Conservation (phyloP, 148 eudicot species). For the Hydrangea macrophylla region DNA sequence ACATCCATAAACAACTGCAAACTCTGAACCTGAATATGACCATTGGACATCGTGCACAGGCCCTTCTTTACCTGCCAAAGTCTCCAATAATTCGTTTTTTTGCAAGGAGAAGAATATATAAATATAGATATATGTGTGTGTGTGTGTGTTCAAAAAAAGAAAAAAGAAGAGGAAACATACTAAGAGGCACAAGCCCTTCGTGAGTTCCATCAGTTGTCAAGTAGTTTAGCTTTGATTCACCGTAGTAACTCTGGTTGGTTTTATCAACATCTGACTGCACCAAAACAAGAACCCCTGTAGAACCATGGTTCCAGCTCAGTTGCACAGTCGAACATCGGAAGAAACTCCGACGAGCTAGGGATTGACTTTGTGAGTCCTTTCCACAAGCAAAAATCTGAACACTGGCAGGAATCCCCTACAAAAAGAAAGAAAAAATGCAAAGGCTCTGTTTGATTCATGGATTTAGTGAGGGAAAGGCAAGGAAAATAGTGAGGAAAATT, state of each 20-base stretch:
- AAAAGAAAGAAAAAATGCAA: slow-evolving; percentile 7
- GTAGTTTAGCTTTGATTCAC: slow-evolving; percentile 88
- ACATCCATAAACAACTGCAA: slow-evolving; percentile 99
- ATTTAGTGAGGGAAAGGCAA: no score
- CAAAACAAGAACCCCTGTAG: slow-evolving; percentile 82
- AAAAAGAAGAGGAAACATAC: slow-evolving; percentile 35
- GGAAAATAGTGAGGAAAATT: no score
- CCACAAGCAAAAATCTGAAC: slow-evolving; percentile 84
- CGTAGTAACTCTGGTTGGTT: slow-evolving; percentile 99
- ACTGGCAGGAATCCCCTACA: slow-evolving; percentile 93
- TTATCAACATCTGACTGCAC: slow-evolving; percentile 98
- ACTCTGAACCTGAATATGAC: slow-evolving; percentile 85
- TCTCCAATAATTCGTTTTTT: slow-evolving; percentile 17
- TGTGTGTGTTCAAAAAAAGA: background rate
- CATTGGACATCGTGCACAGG: slow-evolving; percentile 99
- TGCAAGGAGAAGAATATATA: slow-evolving; percentile 4
- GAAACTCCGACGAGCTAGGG: slow-evolving; percentile 91
- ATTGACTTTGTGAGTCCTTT: slow-evolving; percentile 54
- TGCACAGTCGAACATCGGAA: slow-evolving; percentile 89
- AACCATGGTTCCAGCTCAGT: slow-evolving; percentile 77
- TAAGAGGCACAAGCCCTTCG: slow-evolving; percentile 90
- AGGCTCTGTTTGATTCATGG: no score
- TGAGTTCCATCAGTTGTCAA: slow-evolving; percentile 86
- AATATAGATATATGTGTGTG: background rate
- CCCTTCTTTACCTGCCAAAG: slow-evolving; percentile 82